Base-by-base conservation (phyloP, 441 rosid species). In the Iberis amara region DNA sequence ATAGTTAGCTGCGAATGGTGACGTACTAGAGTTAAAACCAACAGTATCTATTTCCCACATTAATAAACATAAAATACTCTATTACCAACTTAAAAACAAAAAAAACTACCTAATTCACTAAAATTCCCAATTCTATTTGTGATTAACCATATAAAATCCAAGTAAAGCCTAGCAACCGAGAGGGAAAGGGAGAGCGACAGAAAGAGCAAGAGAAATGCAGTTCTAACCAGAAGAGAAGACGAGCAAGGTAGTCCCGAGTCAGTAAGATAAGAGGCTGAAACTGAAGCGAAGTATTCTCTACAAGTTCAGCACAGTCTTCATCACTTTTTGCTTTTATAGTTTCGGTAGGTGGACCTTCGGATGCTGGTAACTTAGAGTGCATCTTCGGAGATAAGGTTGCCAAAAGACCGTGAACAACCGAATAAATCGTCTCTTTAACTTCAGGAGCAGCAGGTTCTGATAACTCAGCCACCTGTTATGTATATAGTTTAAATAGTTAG, bases 151-250 rank as follows among this genome's bases (percentile, higher is more conserved):
- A 50, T n/a, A 11, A 10, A 26, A 26, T 24, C 40, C 28, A 42
- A 11, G 47, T 28, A 38, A 8, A 21, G 28, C 24, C 49, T 30
- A 43, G 24, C 4, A 3, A n/a, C n/a, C n/a, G n/a, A n/a, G n/a
- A n/a, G n/a, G n/a, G n/a, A n/a, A n/a, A n/a, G n/a, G n/a, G n/a
- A n/a, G n/a, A n/a, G n/a, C n/a, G n/a, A n/a, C n/a, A n/a, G n/a
- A n/a, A n/a, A 47, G 45, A 48, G 49, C n/a, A 31, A 31, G 31
- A 28, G 23, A 31, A 6, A 62, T n/a, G 50, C 0, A 10, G 28
- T 57, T 28, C 86, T 71, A 43, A 89, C 97, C 97, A 89, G 78
- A 90, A 90, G 61, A 90, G 92, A 36, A 86, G 85, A 33, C 96
- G 89, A 3, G 97, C 97, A 43, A 90, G 77, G 72, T 86, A 86